Evolutionary conservation across 306 rosid genomes (phyloP), one percentile per base, ranked within the genome.

Genomic region (Notholithocarpus densiflorus): DNA sequence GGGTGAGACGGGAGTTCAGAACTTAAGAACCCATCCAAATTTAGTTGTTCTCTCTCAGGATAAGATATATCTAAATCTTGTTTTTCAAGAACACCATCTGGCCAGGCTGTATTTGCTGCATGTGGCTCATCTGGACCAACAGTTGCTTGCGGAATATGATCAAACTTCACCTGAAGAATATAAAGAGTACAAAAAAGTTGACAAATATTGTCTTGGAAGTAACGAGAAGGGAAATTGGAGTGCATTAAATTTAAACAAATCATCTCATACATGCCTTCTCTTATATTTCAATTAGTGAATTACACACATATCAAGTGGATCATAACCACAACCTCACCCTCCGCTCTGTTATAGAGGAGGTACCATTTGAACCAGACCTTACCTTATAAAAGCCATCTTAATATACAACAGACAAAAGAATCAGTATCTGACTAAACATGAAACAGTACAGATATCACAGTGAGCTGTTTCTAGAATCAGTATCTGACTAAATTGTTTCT

Each of bases 71-170:
- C 85, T 68, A 79, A 77, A 76, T 85, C 97, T 79, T 89, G 92
- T 77, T 91, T 92, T 83, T 94, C 97, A 75, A 84, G 62, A 88
- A 86, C 71, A 74, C 90, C 93, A 81, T 90, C 97, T 12, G 94
- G 90, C 95, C 97, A 92, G 65, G 93, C 43, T 68, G 92, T 94
- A 81, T 89, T 86, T 59, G 98, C 90, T 45, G 98, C 98, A 74
- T 93, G 98, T 48, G 98, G 98, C 87, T 95, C 98, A 74, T 95
- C 98, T 20, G 98, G 97, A 74, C 98, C 98, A 55, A 92, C 86
- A 15, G 93, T 91, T 66, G 98, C 98, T 69, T 40, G 82, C 1
- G 90, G 89, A 80, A 87, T 15, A 51, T 77, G 90, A 75, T 59
- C 81, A 75, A 71, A 77, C 82, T 83, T 87, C 70, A 65, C 88